Conservation (phyloP, 768 basidiomycete genomes). For the Boletus subcaerulescens region DNA sequence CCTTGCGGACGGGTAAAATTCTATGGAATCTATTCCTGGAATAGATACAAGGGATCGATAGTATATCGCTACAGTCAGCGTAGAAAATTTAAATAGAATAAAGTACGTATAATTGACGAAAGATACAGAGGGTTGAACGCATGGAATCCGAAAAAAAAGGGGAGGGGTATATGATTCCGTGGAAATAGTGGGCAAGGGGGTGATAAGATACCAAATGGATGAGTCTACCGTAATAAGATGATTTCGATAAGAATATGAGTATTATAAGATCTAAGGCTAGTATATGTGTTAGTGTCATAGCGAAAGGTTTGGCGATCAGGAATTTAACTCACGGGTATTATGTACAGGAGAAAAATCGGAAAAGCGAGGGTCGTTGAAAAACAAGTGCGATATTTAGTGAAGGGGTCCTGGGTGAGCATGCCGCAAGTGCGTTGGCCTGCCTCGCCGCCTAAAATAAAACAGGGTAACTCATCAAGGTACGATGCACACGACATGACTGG, state of each 20-base stretch:
- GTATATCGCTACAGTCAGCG: slow-evolving; percentile 21
- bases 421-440: background rate
- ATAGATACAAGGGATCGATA: background rate
- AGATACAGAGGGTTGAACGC: background rate
- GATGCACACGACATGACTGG: background rate
- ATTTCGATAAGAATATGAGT: background rate
- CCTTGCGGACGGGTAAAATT: background rate
- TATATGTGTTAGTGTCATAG: background rate
- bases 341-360: background rate
- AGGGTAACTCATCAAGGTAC: background rate
- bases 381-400: background rate
- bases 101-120: background rate
- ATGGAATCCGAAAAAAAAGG: background rate
- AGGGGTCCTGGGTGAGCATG: background rate
- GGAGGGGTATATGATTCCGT: background rate
- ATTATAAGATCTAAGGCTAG: slow-evolving; percentile 1
- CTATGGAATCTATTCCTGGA: background rate
- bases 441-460: background rate
- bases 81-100: background rate
- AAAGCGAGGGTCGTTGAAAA: background rate
- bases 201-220: background rate
- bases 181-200: background rate
- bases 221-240: background rate
- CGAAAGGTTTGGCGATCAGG: background rate
- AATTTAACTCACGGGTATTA: slow-evolving; percentile 2